A percentile compares a stretch with the other conserved stretches of the same genome.
Conservation (phyloP, 2,329 filamentous ascomycete species). For the Hymenoscyphus fraxineus region DNA sequence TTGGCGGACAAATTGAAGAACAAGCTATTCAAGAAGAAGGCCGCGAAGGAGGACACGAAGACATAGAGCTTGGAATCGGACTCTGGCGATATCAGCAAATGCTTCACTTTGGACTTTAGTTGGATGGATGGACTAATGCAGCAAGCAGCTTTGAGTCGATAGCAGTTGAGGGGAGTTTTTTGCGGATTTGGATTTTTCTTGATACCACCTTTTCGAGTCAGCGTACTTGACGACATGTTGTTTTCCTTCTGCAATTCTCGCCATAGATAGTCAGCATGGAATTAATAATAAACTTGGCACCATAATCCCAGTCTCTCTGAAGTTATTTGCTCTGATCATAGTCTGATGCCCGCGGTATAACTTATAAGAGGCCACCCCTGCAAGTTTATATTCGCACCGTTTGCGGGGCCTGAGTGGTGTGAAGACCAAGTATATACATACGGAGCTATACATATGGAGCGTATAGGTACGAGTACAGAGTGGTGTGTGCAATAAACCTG, state of each 20-base stretch:
- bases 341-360: not conserved
- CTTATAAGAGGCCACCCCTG: not conserved
- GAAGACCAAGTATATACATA: not conserved
- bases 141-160: not conserved
- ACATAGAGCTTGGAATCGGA: constrained; percentile 3
- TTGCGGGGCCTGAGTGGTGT: not conserved
- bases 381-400: not conserved
- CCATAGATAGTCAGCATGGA: constrained; percentile 10
- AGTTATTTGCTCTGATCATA: not conserved
- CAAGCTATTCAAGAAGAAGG: constrained; percentile 37
- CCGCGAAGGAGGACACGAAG: constrained; percentile 17
- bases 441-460: not conserved
- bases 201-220: constrained; percentile 23
- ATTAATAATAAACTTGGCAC: constrained; percentile 10
- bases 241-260: not conserved
- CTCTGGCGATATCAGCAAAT: not conserved
- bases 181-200: constrained; percentile 19
- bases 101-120: not conserved
- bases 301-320: not conserved
- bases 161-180: constrained; percentile 2
- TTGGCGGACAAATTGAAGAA: constrained; percentile 48
- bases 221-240: not conserved
- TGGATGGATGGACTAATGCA: not conserved
- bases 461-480: not conserved
- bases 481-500: not conserved